Conservation (phyloP, 1,284 basidiomycete genomes). For the Inonotus obliquus region DNA sequence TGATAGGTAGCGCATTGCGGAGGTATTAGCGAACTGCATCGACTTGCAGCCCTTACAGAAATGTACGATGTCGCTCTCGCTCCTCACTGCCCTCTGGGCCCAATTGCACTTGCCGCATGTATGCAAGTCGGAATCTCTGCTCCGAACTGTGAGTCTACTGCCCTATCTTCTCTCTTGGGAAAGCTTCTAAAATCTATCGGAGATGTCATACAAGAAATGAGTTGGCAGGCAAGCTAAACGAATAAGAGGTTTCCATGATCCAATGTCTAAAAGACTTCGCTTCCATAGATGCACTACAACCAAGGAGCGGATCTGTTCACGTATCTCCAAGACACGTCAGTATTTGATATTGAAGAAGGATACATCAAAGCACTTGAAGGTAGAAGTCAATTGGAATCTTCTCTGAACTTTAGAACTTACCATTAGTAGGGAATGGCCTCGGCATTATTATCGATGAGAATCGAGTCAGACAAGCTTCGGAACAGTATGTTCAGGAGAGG, state of each 20-base stretch:
- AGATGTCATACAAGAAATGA: constrained; percentile 68
- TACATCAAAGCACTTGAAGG: constrained; percentile 51
- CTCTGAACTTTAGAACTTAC: not conserved
- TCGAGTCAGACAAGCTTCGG: constrained; percentile 50
- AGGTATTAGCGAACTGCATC: constrained; percentile 70
- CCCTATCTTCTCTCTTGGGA: not conserved
- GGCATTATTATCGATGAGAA: constrained; percentile 68
- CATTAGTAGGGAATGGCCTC: constrained; percentile 50
- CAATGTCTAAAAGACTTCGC: not conserved
- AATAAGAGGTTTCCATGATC: not conserved
- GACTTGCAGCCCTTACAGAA: constrained; percentile 68
- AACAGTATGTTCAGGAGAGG: constrained; percentile 30
- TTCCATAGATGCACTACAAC: constrained; percentile 67
- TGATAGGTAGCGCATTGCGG: constrained; percentile 56
- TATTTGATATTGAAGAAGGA: constrained; percentile 61
- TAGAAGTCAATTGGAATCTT: constrained; percentile 19
- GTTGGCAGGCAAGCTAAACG: constrained; percentile 42
- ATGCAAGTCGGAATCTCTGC: constrained; percentile 51
- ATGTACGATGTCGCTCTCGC: constrained; percentile 61
- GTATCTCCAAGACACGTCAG: constrained; percentile 50
- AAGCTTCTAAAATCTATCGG: not conserved
- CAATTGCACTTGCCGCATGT: constrained; percentile 70
- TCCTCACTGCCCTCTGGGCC: constrained; percentile 62
- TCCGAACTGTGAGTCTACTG: constrained; percentile 46
- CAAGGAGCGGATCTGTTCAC: constrained; percentile 66